phyloP scores from a whole-genome alignment of 176 grass and related monocot species.

The sorghum (Sorghum bicolor) region Sorghum_bicolor_NCBIv3 NC_012870.2:76063001-76063500 shows the following conservation, averaged over 20 bases:
- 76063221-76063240: slow-evolving; percentile 41
- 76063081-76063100: background rate
- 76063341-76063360: slow-evolving; percentile 25
- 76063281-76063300: slow-evolving; percentile 65
- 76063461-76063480: background rate
- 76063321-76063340: slow-evolving; percentile 49
- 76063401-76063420: slow-evolving; percentile 53
- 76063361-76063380: slow-evolving; percentile 34
- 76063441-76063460: slow-evolving; percentile 10
- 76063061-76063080: no score
- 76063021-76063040: no score
- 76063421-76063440: background rate
- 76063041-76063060: no score
- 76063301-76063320: slow-evolving; percentile 64
- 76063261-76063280: slow-evolving; percentile 62
- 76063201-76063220: background rate
- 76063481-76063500: background rate
- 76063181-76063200: slow-evolving; percentile 24
- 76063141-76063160: background rate
- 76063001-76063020: no score
- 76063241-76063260: slow-evolving; percentile 59
- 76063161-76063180: background rate
- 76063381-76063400: slow-evolving; percentile 38
- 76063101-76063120: background rate
- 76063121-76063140: slow-evolving; percentile 18